Conservation (phyloP, 2,329 filamentous ascomycete genomes). For the Diplodia seriata region DNA sequence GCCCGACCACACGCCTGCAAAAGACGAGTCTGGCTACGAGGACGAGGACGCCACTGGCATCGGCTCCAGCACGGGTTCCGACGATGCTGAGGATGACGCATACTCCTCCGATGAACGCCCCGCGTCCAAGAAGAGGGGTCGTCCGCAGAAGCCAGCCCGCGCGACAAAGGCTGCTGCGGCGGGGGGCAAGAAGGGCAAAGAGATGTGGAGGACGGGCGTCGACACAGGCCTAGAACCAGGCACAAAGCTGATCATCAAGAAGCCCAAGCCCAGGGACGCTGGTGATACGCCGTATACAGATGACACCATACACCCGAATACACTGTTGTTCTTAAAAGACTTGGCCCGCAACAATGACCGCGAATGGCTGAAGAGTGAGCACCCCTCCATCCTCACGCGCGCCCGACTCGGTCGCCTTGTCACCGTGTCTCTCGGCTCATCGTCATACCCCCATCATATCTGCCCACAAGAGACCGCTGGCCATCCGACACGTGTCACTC, state of each 20-base stretch:
- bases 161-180: slow-evolving; percentile 33
- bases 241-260: slow-evolving; percentile 67
- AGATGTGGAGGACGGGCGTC: slow-evolving; percentile 64
- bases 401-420: background rate
- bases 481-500: slow-evolving; percentile 28
- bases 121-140: slow-evolving; percentile 38
- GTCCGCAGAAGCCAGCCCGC: slow-evolving; percentile 34
- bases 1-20: slow-evolving; percentile 45
- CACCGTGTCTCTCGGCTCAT: background rate
- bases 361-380: slow-evolving; percentile 67
- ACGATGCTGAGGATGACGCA: slow-evolving; percentile 44
- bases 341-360: slow-evolving; percentile 67
- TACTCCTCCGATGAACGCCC: slow-evolving; percentile 41
- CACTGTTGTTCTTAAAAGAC: slow-evolving; percentile 66
- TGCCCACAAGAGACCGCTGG: slow-evolving; percentile 21
- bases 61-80: slow-evolving; percentile 44
- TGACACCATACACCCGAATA: slow-evolving; percentile 68
- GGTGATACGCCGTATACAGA: slow-evolving; percentile 65
- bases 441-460: slow-evolving; percentile 7
- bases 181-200: slow-evolving; percentile 48
- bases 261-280: slow-evolving; percentile 66
- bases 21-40: slow-evolving; percentile 52
- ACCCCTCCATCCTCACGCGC: slow-evolving; percentile 2
- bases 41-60: slow-evolving; percentile 45
- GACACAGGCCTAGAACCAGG: slow-evolving; percentile 64